These are phyloP conservation scores for Tetradesmus lagerheimii DNA, from an alignment of 139 green algal genomes.

Conservation along the genomic window DNA sequence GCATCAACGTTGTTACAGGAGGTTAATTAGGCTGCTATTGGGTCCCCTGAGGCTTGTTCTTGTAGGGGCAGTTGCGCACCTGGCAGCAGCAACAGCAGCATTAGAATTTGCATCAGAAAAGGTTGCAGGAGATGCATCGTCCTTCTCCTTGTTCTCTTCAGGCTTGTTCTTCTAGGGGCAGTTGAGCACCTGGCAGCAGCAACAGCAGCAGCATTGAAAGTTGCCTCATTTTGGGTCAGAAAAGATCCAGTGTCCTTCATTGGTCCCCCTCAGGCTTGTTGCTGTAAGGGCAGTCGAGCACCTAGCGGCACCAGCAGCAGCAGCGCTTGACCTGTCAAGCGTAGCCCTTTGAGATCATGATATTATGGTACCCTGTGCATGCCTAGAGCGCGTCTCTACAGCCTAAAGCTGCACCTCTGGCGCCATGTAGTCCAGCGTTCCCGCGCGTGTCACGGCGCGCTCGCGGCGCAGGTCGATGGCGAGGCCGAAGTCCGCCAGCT, in stretches of 20 bases:
- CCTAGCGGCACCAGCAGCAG: neutral
- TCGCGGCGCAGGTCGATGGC: slow-evolving; percentile 62
- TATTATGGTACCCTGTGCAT: neutral
- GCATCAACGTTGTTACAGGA: too few relatives aligned
- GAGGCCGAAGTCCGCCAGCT: slow-evolving; percentile 74
- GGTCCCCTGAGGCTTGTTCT: too few relatives aligned
- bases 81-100: slow-evolving; percentile 19
- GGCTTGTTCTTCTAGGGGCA: slow-evolving; percentile 73
- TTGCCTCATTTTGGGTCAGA: too few relatives aligned
- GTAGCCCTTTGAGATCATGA: neutral
- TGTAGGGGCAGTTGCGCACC: slow-evolving; percentile 72
- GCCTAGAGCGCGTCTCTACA: neutral
- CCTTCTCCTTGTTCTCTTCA: slow-evolving; percentile 67
- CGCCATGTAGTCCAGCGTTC: slow-evolving; percentile 75
- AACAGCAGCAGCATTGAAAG: slow-evolving; percentile 6
- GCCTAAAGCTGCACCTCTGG: slow-evolving; percentile 49
- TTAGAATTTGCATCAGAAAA: neutral
- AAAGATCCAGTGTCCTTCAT: too few relatives aligned
- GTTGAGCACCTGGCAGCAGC: slow-evolving; percentile 47
- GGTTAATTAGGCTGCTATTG: too few relatives aligned
- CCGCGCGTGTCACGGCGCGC: slow-evolving; percentile 63
- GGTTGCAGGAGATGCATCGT: slow-evolving; percentile 40
- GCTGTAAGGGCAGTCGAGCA: too few relatives aligned
- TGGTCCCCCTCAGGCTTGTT: too few relatives aligned
- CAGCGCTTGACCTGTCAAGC: too few relatives aligned